These are phyloP conservation scores for Triticum dicoccoides DNA, from an alignment of 176 grass and related monocot species.

Conservation along the genomic window DNA sequence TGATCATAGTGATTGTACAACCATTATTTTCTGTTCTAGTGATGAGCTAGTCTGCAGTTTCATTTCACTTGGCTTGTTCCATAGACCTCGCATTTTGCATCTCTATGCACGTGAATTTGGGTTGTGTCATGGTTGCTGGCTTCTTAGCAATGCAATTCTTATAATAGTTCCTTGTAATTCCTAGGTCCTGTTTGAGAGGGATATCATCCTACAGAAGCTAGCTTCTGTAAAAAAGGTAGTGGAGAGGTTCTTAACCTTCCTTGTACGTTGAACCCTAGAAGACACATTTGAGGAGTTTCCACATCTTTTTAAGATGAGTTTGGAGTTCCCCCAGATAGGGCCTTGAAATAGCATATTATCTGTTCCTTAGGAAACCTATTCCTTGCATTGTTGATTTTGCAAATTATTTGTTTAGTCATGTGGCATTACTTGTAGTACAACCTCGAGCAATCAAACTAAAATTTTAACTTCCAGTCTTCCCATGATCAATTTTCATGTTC, in stretches of 20 bases:
- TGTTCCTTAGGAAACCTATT: background rate
- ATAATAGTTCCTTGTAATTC: background rate
- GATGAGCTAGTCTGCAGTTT: background rate
- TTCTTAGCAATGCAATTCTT: background rate
- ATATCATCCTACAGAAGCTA: background rate
- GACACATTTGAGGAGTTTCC: background rate
- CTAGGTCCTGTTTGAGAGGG: background rate
- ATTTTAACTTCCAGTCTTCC: background rate
- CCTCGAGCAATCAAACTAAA: constrained; percentile 9
- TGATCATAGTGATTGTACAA: background rate
- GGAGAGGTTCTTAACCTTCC: background rate
- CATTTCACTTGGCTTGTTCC: background rate
- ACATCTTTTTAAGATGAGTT: background rate
- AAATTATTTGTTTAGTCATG: background rate
- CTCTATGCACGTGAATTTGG: background rate
- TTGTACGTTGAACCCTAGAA: background rate
- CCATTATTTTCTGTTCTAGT: background rate
- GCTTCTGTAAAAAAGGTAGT: background rate
- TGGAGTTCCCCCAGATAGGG: background rate
- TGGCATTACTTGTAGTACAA: constrained; percentile 11
- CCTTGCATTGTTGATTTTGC: constrained; percentile 11
- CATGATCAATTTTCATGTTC: constrained; percentile 8
- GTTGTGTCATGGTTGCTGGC: background rate
- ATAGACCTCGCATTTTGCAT: background rate
- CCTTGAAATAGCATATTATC: constrained; percentile 10